Evolutionary conservation across 208 protist genomes (phyloP).

Genomic region (Wallacemonas sp.): DNA sequence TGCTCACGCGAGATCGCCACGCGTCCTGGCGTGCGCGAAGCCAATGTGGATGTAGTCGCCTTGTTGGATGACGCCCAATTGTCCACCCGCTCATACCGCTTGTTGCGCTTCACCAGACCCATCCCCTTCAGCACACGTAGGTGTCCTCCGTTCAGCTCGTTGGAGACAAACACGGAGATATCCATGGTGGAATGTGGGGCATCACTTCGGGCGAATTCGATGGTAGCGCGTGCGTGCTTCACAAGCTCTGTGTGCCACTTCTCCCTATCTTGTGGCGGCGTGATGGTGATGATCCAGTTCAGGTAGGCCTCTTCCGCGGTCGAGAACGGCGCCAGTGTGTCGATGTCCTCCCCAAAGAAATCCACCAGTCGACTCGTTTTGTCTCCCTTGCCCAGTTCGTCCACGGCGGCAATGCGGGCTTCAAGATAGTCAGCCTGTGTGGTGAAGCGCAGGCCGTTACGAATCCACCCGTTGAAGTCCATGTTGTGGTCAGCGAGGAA

Average conservation of each 20-base stretch:
- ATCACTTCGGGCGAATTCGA: background rate
- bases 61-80: background rate
- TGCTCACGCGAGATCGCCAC: slow-evolving; percentile 10
- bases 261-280: background rate
- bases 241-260: background rate
- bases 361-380: slow-evolving; percentile 9
- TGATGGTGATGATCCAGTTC: background rate
- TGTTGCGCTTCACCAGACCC: slow-evolving; percentile 5
- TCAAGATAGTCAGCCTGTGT: slow-evolving; percentile 26
- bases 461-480: slow-evolving; percentile 62
- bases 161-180: background rate
- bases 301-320: background rate
- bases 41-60: background rate
- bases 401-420: slow-evolving; percentile 8
- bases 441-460: slow-evolving; percentile 46
- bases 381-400: slow-evolving; percentile 8
- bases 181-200: background rate
- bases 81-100: slow-evolving; percentile 7
- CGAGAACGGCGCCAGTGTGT: slow-evolving; percentile 15
- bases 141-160: background rate
- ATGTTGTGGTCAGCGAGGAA: slow-evolving; percentile 71
- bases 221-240: background rate
- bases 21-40: background rate
- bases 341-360: slow-evolving; percentile 16
- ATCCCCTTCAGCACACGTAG: background rate